Evolutionary conservation across 495 filamentous ascomycete species (phyloP), one percentile per base, ranked within the genome.

Genomic region (Hyaloscypha finlandica): DNA sequence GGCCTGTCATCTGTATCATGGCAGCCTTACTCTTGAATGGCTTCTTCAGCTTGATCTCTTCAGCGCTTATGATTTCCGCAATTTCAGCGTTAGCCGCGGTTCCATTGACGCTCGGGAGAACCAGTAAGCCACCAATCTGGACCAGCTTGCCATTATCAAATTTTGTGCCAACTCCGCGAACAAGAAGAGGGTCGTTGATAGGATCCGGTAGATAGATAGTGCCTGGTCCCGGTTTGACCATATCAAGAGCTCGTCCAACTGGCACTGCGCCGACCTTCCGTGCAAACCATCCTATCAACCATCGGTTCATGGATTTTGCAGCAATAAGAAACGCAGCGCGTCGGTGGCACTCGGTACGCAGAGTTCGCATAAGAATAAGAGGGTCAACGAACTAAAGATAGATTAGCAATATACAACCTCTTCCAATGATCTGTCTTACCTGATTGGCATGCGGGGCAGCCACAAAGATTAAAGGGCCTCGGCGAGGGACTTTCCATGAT

Each of bases 381-480:
- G 93, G 94, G 72, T 99, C 95, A 70, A 98, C 92, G 71, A 99
- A 99, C 69, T 74, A 59, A 2, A 60, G 62, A 22, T 45, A 31
- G 35, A 32, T 29, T 56, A 64, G 32, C 39, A 58, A 61, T 19
- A 25, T 12, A 29, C 8, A 9, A 31, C 25, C 16, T 6, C 6
- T 9, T 58, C 58, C 6, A 4, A 16, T 3, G 5, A 48, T 20
- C 6, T 8, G n/a, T 4, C 11, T 25, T 82, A 93, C 92, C 87
- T 99, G 95, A 76, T 99, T 99, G 56, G 95, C 96, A 84, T 99
- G 95, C 68, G 95, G 95, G 22, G 96, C 95, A n/a, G 93, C 94
- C 67, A 99, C 95, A 74, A 99, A 94, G 51, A 99, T 92, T 63
- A 99, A 85, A 0, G 95, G 94, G 2, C 92, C 95, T 68, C 85